phyloP scores from a whole-genome alignment of 148 eudicot species.

The Polygonum aviculare region DNA sequence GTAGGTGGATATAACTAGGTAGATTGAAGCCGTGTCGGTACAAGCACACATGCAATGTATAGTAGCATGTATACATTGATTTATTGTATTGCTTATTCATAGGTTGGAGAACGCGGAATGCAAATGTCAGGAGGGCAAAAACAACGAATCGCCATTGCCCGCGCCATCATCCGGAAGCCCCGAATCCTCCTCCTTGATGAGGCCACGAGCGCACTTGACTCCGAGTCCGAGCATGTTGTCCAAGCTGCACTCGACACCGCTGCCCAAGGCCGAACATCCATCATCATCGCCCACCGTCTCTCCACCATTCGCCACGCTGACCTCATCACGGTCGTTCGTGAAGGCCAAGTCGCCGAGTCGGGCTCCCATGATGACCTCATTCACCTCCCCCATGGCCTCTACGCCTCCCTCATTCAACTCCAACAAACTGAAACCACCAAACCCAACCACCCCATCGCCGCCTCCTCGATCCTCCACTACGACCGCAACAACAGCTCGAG shows the following conservation, averaged over 20 bases:
- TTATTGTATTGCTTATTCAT: neutral
- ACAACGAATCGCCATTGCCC: slow-evolving; percentile 50
- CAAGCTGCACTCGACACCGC: slow-evolving; percentile 44
- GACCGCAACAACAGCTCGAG: slow-evolving; percentile 25
- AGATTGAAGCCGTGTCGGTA: too few relatives aligned
- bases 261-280: slow-evolving; percentile 39
- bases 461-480: slow-evolving; percentile 6
- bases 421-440: neutral
- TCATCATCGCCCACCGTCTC: slow-evolving; percentile 47
- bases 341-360: slow-evolving; percentile 29
- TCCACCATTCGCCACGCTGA: slow-evolving; percentile 44
- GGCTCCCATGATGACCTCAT: slow-evolving; percentile 39
- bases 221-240: slow-evolving; percentile 41
- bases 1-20: too few relatives aligned
- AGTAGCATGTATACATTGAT: too few relatives aligned
- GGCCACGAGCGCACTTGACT: slow-evolving; percentile 55
- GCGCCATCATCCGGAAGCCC: slow-evolving; percentile 44
- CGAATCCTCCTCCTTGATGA: slow-evolving; percentile 35
- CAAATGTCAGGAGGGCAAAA: slow-evolving; percentile 58
- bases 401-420: slow-evolving; percentile 25
- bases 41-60: too few relatives aligned
- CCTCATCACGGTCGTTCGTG: slow-evolving; percentile 30
- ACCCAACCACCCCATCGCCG: neutral
- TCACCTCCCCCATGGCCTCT: slow-evolving; percentile 19
- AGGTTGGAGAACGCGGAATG: slow-evolving; percentile 53